Conservation (phyloP, 192 early-diverging fungal genomes). For the Dissophora globulifera region DNA sequence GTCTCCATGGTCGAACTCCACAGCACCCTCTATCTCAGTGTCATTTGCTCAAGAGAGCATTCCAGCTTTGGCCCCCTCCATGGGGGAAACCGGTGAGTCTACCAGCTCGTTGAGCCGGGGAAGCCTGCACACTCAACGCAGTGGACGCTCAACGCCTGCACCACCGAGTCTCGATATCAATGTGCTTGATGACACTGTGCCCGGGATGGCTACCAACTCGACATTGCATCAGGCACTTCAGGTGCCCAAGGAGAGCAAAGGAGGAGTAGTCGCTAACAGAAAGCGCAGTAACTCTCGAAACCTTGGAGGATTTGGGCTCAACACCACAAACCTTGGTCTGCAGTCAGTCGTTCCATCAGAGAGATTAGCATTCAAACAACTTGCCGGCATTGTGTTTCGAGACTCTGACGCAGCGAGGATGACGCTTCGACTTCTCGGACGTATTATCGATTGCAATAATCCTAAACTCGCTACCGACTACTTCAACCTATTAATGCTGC, state of each 20-base stretch:
- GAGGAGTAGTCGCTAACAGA: slow-evolving; percentile 24
- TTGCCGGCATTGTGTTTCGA: slow-evolving; percentile 51
- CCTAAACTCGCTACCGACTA: slow-evolving; percentile 49
- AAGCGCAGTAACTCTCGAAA: slow-evolving; percentile 56
- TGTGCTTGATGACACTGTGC: not conserved
- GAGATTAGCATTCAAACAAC: slow-evolving; percentile 40
- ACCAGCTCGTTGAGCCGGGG: slow-evolving; percentile 24
- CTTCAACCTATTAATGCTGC: slow-evolving; percentile 53
- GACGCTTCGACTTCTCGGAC: slow-evolving; percentile 46
- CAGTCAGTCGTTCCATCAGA: slow-evolving; percentile 40
- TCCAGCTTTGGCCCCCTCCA: not conserved
- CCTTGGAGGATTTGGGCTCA: slow-evolving; percentile 53
- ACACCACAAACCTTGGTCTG: slow-evolving; percentile 48
- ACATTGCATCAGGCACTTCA: slow-evolving; percentile 1
- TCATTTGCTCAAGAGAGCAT: slow-evolving; percentile 19
- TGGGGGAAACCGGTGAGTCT: slow-evolving; percentile 20
- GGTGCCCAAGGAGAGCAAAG: slow-evolving; percentile 10
- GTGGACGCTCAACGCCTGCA: slow-evolving; percentile 20
- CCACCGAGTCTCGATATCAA: not conserved
- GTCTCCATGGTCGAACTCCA: slow-evolving; percentile 36
- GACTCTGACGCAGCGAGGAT: slow-evolving; percentile 55
- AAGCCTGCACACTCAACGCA: slow-evolving; percentile 25
- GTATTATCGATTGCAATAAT: slow-evolving; percentile 46
- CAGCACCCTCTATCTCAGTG: slow-evolving; percentile 25
- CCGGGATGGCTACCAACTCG: not conserved